Evolutionary conservation across 768 basidiomycete genomes (phyloP).

Genomic region (Trametes elegans): DNA sequence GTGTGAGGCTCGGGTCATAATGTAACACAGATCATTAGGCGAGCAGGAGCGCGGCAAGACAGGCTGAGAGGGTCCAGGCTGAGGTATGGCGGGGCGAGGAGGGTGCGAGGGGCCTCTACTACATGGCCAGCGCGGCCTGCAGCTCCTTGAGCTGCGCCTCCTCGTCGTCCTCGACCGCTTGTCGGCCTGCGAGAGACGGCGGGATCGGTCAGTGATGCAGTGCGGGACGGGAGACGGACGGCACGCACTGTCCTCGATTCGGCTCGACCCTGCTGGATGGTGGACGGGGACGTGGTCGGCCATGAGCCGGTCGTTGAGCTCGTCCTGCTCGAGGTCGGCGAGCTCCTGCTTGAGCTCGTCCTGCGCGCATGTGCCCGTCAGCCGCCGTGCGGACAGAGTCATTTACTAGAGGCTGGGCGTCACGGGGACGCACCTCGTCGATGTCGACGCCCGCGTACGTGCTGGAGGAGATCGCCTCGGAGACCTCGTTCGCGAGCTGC

Average conservation of each 20-base stretch:
- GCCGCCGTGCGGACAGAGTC: neutral
- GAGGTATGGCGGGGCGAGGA: neutral
- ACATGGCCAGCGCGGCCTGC: slow-evolving; percentile 88
- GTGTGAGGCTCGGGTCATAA: slow-evolving; percentile 19
- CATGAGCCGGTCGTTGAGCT: slow-evolving; percentile 78
- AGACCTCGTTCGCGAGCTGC: slow-evolving; percentile 90
- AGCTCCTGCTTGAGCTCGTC: slow-evolving; percentile 78
- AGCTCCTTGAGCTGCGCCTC: slow-evolving; percentile 85
- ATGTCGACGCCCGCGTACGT: slow-evolving; percentile 49
- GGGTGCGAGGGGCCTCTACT: neutral
- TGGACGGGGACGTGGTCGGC: slow-evolving; percentile 91
- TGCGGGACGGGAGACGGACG: neutral
- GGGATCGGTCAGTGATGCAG: neutral
- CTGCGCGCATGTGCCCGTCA: slow-evolving; percentile 41
- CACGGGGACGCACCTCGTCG: slow-evolving; percentile 71
- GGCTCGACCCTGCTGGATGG: slow-evolving; percentile 61
- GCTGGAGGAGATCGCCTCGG: slow-evolving; percentile 81
- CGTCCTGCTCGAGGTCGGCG: slow-evolving; percentile 84
- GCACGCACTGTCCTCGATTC: slow-evolving; percentile 48
- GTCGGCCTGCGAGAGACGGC: slow-evolving; percentile 30
- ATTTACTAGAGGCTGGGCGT: neutral
- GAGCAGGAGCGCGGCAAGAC: neutral
- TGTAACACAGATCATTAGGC: slow-evolving; percentile 24
- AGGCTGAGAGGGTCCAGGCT: neutral
- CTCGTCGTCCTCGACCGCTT: slow-evolving; percentile 83